A percentile compares a stretch with the other conserved stretches of the same genome.
Conservation (phyloP, 352 stramenopile genomes). For the Globisporangium perplexum region DNA sequence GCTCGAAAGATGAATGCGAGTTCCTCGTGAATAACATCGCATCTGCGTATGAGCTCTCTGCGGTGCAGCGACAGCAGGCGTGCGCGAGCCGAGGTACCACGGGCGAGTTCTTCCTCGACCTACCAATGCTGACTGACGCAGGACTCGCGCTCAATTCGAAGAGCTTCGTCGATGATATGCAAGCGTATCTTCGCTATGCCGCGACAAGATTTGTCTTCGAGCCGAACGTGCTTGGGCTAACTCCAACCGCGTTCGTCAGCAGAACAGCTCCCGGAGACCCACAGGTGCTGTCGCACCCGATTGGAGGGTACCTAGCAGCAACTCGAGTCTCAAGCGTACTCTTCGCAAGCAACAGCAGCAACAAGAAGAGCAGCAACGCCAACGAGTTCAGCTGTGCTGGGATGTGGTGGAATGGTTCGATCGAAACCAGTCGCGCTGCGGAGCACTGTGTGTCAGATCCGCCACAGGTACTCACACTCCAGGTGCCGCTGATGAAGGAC, state of each 20-base stretch:
- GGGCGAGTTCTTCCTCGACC: slow-evolving; percentile 23
- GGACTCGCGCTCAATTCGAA: slow-evolving; percentile 21
- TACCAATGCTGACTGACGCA: slow-evolving; percentile 22
- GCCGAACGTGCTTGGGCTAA: slow-evolving; percentile 19
- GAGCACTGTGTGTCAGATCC: background rate
- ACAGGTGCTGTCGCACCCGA: slow-evolving; percentile 11
- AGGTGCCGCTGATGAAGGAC: slow-evolving; percentile 21
- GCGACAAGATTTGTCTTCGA: slow-evolving; percentile 58
- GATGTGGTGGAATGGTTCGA: slow-evolving; percentile 16
- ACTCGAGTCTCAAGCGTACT: slow-evolving; percentile 1
- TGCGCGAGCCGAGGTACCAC: slow-evolving; percentile 11
- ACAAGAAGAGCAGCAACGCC: background rate
- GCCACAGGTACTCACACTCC: slow-evolving; percentile 11
- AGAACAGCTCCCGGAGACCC: slow-evolving; percentile 1
- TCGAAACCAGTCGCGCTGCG: background rate
- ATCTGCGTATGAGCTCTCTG: slow-evolving; percentile 16
- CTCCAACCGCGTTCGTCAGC: slow-evolving; percentile 4
- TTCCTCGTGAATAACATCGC: slow-evolving; percentile 20
- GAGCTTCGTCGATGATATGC: slow-evolving; percentile 28
- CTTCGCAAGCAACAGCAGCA: background rate
- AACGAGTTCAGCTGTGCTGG: background rate
- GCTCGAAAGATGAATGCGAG: slow-evolving; percentile 17
- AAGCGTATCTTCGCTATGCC: slow-evolving; percentile 42
- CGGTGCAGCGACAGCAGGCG: slow-evolving; percentile 13
- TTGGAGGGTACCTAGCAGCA: slow-evolving; percentile 19